Evolutionary conservation across 1,284 basidiomycete genomes (phyloP).

Genomic region (Ustilago cynodontis): DNA sequence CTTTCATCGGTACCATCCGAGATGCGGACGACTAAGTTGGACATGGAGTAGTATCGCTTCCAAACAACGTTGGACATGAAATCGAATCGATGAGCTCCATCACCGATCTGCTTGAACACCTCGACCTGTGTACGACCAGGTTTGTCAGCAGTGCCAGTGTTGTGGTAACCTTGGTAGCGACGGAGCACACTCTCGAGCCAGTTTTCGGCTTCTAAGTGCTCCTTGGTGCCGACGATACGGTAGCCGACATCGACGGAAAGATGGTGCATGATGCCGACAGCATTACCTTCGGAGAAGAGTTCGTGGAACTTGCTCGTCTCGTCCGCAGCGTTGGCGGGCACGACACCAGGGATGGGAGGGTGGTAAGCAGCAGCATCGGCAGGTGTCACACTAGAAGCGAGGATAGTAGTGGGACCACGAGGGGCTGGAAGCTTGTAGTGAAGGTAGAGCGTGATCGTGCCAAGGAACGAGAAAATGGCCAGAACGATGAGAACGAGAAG

Average conservation of each 20-base stretch:
- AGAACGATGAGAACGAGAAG: constrained; percentile 39
- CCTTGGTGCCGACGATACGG: constrained; percentile 88
- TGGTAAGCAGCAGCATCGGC: constrained; percentile 48
- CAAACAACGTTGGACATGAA: constrained; percentile 77
- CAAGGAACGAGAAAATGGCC: constrained; percentile 41
- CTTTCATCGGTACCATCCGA: constrained; percentile 80
- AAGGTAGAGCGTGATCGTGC: constrained; percentile 46
- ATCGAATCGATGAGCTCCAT: constrained; percentile 67
- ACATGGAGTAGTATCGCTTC: constrained; percentile 88
- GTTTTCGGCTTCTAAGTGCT: constrained; percentile 85
- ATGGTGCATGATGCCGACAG: constrained; percentile 62
- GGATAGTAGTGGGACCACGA: constrained; percentile 35
- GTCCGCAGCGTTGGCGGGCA: constrained; percentile 23
- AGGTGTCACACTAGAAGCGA: constrained; percentile 39
- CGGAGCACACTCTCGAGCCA: constrained; percentile 82
- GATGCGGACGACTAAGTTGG: constrained; percentile 89
- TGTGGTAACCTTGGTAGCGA: constrained; percentile 72
- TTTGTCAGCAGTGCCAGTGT: constrained; percentile 39
- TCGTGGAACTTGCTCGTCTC: constrained; percentile 33
- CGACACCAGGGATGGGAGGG: constrained; percentile 27
- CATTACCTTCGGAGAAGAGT: constrained; percentile 63
- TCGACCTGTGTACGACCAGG: constrained; percentile 64
- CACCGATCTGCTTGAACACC: constrained; percentile 66
- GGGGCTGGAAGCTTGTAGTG: constrained; percentile 67
- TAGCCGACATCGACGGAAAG: constrained; percentile 83